Percentiles rank a stretch among this genome's conserved stretches.
These are phyloP conservation scores for Aristolochia fimbriata DNA, from an alignment of 164 flowering plant genomes.

Conservation along the genomic window DNA sequence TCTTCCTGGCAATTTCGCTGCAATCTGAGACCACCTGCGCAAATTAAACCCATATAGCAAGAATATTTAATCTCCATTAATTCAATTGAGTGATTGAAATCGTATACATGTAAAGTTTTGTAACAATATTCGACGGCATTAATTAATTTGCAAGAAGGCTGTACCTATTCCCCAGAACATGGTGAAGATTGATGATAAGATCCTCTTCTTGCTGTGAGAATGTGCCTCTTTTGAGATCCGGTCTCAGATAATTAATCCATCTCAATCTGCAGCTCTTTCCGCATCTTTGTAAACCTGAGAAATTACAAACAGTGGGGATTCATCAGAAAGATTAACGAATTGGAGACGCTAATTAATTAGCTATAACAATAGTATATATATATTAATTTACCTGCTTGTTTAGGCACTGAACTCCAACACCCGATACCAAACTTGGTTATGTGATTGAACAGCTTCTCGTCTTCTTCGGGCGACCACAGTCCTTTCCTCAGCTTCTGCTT, in stretches of 20 bases:
- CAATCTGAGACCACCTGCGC: slow-evolving; percentile 96
- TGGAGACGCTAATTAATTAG: too few species aligned
- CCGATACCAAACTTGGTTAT: slow-evolving; percentile 70
- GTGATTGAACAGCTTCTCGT: slow-evolving; percentile 69
- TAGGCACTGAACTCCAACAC: slow-evolving; percentile 93
- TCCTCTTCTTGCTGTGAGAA: slow-evolving; percentile 81
- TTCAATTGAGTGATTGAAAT: too few species aligned
- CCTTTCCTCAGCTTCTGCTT: slow-evolving; percentile 79
- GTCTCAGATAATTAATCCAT: slow-evolving; percentile 87
- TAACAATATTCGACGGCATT: too few species aligned
- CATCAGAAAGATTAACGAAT: too few species aligned
- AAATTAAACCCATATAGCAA: too few species aligned
- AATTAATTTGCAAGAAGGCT: too few species aligned
- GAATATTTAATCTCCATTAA: too few species aligned
- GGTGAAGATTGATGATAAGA: slow-evolving; percentile 66
- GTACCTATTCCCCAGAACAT: slow-evolving; percentile 78
- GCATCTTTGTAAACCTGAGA: slow-evolving; percentile 70
- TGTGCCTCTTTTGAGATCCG: slow-evolving; percentile 84
- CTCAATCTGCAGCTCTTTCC: slow-evolving; percentile 89
- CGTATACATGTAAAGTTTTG: too few species aligned
- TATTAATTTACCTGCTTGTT: slow-evolving; percentile 58
- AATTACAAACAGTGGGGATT: too few species aligned
- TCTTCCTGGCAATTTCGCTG: slow-evolving; percentile 81
- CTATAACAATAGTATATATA: too few species aligned
- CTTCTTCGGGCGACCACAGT: slow-evolving; percentile 92